Evolutionary conservation across 2,329 filamentous ascomycete genomes (phyloP).

Genomic region (Keithomyces neogunnii): DNA sequence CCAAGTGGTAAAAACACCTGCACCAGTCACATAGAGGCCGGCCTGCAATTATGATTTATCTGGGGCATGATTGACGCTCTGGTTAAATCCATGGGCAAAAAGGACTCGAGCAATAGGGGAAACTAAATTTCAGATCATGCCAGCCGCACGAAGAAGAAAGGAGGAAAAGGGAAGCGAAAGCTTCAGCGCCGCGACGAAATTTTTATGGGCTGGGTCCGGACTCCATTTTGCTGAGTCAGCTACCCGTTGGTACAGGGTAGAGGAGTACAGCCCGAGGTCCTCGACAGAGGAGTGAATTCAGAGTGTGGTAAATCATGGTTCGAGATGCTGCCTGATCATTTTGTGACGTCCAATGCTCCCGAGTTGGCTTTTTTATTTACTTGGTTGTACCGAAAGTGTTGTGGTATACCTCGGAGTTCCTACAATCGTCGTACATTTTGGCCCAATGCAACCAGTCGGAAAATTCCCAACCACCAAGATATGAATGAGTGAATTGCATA

Average conservation of each 20-base stretch:
- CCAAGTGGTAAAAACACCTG: conserved; percentile 18
- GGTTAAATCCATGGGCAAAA: conserved; percentile 41
- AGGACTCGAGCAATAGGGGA: conserved; percentile 73
- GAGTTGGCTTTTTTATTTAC: too few relatives aligned
- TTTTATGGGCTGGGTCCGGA: conserved; percentile 18
- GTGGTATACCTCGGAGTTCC: too few relatives aligned
- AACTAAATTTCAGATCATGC: conserved; percentile 55
- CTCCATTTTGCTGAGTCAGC: conserved; percentile 4
- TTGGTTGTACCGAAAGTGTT: too few relatives aligned
- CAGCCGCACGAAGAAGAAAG: conserved; percentile 71
- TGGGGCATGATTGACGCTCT: conserved; percentile 74
- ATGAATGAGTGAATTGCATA: too few relatives aligned
- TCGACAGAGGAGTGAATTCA: too few relatives aligned
- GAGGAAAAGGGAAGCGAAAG: conserved; percentile 33
- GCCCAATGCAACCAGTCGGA: too few relatives aligned
- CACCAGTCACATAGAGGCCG: conserved; percentile 42
- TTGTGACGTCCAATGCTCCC: too few relatives aligned
- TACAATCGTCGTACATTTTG: too few relatives aligned
- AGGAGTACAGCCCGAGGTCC: too few relatives aligned
- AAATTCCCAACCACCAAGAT: too few relatives aligned
- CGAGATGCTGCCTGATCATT: too few relatives aligned
- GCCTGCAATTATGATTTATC: conserved; percentile 72
- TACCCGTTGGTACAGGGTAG: not conserved
- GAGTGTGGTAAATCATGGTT: too few relatives aligned
- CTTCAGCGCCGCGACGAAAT: conserved; percentile 11